Evolutionary conservation across 2,329 filamentous ascomycete genomes (phyloP).

Genomic region (Cryphonectria carpinicola): DNA sequence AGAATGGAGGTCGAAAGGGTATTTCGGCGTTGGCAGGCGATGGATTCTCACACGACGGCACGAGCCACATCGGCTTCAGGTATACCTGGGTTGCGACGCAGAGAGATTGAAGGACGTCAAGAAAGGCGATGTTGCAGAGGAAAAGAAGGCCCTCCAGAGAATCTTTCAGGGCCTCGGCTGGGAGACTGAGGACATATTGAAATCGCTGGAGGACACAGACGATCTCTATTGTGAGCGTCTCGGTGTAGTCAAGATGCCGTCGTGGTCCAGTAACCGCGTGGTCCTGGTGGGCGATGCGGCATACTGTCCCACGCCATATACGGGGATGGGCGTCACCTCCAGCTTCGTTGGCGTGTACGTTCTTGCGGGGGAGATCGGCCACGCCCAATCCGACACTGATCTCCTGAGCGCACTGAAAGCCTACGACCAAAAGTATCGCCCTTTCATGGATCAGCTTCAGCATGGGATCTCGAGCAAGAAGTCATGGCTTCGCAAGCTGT

Average conservation of each 20-base stretch:
- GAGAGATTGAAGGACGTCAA: background rate
- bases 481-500: background rate
- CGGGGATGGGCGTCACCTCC: constrained; percentile 38
- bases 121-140: constrained; percentile 24
- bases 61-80: constrained; percentile 17
- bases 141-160: constrained; percentile 36
- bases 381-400: constrained; percentile 1
- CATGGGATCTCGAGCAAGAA: constrained; percentile 12
- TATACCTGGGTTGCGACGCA: background rate
- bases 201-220: constrained; percentile 41
- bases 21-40: constrained; percentile 38
- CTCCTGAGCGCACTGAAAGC: constrained; percentile 9
- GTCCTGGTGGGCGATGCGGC: constrained; percentile 23
- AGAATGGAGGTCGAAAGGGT: constrained; percentile 28
- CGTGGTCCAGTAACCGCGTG: constrained; percentile 22
- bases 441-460: constrained; percentile 19
- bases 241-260: constrained; percentile 42
- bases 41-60: constrained; percentile 43
- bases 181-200: constrained; percentile 40
- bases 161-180: constrained; percentile 44
- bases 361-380: constrained; percentile 39
- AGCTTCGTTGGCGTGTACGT: constrained; percentile 45
- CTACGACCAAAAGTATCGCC: constrained; percentile 20
- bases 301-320: constrained; percentile 40
- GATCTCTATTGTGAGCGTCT: constrained; percentile 51